These are phyloP conservation scores for Myxozyma udenii DNA, from an alignment of 805 yeast species.

Conservation along the genomic window DNA sequence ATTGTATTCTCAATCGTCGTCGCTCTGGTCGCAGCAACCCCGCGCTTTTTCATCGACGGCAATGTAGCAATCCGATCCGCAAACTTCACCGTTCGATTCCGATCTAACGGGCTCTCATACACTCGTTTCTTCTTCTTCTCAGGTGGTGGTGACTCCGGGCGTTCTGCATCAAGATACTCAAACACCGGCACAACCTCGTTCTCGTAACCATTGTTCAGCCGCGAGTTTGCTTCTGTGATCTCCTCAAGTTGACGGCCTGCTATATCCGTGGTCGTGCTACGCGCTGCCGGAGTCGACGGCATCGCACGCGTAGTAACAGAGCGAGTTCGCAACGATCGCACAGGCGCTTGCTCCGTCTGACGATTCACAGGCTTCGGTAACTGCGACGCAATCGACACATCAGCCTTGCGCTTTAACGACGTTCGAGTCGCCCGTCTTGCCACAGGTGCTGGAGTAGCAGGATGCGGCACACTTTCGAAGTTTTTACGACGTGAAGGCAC, in stretches of 20 bases:
- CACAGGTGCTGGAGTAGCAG: neutral
- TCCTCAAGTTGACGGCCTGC: conserved; percentile 6
- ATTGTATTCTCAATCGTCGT: neutral
- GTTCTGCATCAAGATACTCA: conserved; percentile 17
- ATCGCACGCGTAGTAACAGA: neutral
- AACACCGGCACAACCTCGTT: conserved; percentile 34
- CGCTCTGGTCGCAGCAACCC: neutral
- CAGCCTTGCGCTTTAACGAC: neutral
- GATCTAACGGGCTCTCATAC: conserved; percentile 19
- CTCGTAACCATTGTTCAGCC: conserved; percentile 36
- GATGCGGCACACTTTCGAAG: neutral
- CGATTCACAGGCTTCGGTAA: neutral
- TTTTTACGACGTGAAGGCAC: neutral
- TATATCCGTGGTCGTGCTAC: neutral
- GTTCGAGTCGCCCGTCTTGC: conserved; percentile 3
- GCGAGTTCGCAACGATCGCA: neutral
- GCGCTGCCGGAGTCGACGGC: neutral
- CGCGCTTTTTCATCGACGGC: neutral
- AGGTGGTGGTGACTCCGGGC: conserved; percentile 28
- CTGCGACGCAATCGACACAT: neutral
- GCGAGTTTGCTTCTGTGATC: conserved; percentile 20
- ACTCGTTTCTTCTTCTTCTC: conserved; percentile 17
- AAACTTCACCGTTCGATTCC: conserved; percentile 16
- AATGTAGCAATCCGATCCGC: conserved; percentile 6
- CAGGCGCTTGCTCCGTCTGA: neutral